Evolutionary conservation across 225 moss, liverwort and hornwort species (phyloP).

Genomic region (Climacium dendroides): DNA sequence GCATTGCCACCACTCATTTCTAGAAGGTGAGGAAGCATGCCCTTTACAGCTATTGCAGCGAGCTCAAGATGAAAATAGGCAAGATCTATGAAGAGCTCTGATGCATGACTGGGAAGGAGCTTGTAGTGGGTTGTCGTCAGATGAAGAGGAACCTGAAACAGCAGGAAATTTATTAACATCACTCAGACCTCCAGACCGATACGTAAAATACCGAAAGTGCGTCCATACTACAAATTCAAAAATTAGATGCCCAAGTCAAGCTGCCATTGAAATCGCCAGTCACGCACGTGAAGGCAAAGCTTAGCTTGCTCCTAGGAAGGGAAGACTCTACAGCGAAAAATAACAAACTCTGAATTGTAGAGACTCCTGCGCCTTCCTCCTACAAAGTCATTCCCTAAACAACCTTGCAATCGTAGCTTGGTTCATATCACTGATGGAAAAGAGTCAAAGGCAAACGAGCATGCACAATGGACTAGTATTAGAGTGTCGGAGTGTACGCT

Average conservation of each 20-base stretch:
- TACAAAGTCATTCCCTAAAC: not conserved
- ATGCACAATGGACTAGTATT: not conserved
- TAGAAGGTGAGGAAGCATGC: slow-evolving; percentile 30
- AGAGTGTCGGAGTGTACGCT: slow-evolving; percentile 8
- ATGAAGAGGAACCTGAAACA: slow-evolving; percentile 32
- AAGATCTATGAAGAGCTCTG: slow-evolving; percentile 52
- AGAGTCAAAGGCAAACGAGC: not conserved
- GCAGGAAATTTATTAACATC: not conserved
- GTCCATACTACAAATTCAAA: not conserved
- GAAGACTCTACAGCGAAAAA: not conserved
- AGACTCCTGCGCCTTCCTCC: not conserved
- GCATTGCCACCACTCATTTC: slow-evolving; percentile 14
- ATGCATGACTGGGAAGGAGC: slow-evolving; percentile 30
- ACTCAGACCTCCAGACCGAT: not conserved
- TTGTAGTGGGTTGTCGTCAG: slow-evolving; percentile 51
- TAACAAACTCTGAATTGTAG: not conserved
- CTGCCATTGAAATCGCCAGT: not conserved
- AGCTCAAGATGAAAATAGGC: slow-evolving; percentile 63
- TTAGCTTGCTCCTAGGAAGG: not conserved
- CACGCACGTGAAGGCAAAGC: not conserved
- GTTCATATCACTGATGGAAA: not conserved
- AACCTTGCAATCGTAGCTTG: not conserved
- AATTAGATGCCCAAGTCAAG: not conserved
- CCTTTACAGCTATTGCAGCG: slow-evolving; percentile 51
- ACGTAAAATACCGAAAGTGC: not conserved